phyloP scores from a whole-genome alignment of 129 eudicot species.

The Mikania micrantha region DNA sequence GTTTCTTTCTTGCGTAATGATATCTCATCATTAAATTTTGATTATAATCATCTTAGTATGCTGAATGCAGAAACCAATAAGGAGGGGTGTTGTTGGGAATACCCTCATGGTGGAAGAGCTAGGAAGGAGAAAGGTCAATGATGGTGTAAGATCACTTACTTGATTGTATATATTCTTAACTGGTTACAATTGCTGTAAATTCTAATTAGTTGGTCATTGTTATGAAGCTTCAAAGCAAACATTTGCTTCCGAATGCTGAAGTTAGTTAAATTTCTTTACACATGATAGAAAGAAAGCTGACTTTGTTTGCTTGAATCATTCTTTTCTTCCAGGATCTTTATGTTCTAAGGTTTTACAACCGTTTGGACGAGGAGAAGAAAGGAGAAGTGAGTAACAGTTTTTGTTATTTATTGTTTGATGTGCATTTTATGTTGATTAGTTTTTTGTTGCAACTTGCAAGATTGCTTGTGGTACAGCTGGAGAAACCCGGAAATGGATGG shows the following conservation, averaged over 20 bases:
- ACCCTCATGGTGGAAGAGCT: constrained; percentile 84
- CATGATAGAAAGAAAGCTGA: neutral
- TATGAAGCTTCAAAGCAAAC: neutral
- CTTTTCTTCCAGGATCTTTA: constrained; percentile 57
- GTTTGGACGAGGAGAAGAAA: constrained; percentile 81
- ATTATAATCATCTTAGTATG: constrained; percentile 3
- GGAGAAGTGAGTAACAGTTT: constrained; percentile 78
- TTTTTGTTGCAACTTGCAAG: constrained; percentile 53
- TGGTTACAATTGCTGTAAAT: neutral
- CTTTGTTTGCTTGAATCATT: constrained; percentile 1
- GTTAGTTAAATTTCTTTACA: neutral
- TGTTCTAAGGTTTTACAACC: constrained; percentile 81
- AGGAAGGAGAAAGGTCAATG: constrained; percentile 63
- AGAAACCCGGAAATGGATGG: constrained; percentile 90
- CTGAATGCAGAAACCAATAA: constrained; percentile 74
- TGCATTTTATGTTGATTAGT: constrained; percentile 12
- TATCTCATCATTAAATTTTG: neutral
- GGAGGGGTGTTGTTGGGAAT: constrained; percentile 77
- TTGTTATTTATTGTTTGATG: neutral
- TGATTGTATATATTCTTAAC: neutral
- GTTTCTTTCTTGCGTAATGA: neutral
- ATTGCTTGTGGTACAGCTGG: constrained; percentile 95
- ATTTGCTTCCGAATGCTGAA: neutral
- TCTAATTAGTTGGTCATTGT: neutral
- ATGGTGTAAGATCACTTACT: constrained; percentile 51